Evolutionary conservation across 805 yeast genomes (phyloP), one percentile per base, ranked within the genome.

Genomic region (Ogataea neopini): DNA sequence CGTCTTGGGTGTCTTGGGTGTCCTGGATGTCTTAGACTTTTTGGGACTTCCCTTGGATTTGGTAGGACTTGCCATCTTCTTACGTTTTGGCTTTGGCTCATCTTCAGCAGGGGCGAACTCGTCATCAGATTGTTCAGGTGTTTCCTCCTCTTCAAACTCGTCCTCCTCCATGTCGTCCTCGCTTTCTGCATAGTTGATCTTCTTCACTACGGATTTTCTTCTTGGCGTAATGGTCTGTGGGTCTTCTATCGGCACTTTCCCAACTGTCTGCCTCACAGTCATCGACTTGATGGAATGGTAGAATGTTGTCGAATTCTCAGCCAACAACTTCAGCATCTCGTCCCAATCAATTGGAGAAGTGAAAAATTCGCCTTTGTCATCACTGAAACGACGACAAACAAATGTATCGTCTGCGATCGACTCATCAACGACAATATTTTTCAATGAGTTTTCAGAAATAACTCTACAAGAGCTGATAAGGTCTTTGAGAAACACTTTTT

Each of bases 401-500:
- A 63, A 77, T 3, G 69, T 62, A 5, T 60, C 47, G 15, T 61
- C 60, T 3, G 54, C 26, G 36, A 63, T 61, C 3, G 71, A 66
- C n/a, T 67, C 73, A 40, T 73, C 76, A 11, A 67, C 58, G 1
- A 58, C 55, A 4, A 66, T 60, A n/a, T 61, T 62, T 3, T 54
- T 45, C 53, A 70, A 73, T 15, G 73, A 71, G 1, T 58, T 43
- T 10, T 58, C 47, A 1, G 77, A 70, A 11, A 77, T 49, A 1
- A 84, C 76, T 6, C 60, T 68, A 6, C 79, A 82, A 33, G 69
- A 66, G 5, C 62, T 71, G 1, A 76, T 51, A 20, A 83, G 69
- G 39, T 79, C 71, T 1, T 50, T 52, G 2, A 81, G 62, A 40
- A 63, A 57, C 13, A 84, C 61, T 30, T 73, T 73, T 3, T 72